Base-by-base conservation (phyloP, 306 rosid species). In the Cucumis hystrix region DNA sequence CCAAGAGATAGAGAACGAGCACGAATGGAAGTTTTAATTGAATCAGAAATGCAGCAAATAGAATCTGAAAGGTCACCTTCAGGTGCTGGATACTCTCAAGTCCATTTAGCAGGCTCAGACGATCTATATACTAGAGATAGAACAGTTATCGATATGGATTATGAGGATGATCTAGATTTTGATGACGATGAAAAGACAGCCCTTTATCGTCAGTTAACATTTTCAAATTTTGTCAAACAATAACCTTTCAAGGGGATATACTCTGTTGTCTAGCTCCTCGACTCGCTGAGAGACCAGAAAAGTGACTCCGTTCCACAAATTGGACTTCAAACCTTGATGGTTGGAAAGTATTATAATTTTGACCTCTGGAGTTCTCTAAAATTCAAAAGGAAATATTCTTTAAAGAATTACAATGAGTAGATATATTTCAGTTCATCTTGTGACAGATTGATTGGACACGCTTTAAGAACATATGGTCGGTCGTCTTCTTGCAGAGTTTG, bases 1-100 rank as follows among this genome's bases (percentile, higher is more conserved):
- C 91, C 91, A 4, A 85, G 91, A 78, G 91, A 87, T 79, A 76
- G 81, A 72, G 89, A 85, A 25, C 77, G 89, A 16, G 91, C 91
- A 10, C 85, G 60, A 45, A 87, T 87, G 91, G 89, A 85, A 40
- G 84, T 52, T 74, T 77, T 87, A 30, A 81, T 87, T 23, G 91
- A 87, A 74, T 83, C 91, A 35, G 87, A 87, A 84, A 85, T 87
- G 89, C 83, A 61, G 14, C 81, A 82, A 43, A 77, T 87, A 77
- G 83, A 81, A 15, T 75, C 76, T 30, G 84, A 75, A 52, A 75
- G 56, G 68, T 78, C 81, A 41, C 79, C 78, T 9, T 57, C 78
- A 8, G 84, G 68, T 35, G 59, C 33, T 55, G 82, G 67, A 60
- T 25, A 16, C 64, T 68, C 84, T 45, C 68, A 13, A 37, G 79